Conservation (phyloP, 208 protist genomes). For the Trypanosoma brucei region DNA sequence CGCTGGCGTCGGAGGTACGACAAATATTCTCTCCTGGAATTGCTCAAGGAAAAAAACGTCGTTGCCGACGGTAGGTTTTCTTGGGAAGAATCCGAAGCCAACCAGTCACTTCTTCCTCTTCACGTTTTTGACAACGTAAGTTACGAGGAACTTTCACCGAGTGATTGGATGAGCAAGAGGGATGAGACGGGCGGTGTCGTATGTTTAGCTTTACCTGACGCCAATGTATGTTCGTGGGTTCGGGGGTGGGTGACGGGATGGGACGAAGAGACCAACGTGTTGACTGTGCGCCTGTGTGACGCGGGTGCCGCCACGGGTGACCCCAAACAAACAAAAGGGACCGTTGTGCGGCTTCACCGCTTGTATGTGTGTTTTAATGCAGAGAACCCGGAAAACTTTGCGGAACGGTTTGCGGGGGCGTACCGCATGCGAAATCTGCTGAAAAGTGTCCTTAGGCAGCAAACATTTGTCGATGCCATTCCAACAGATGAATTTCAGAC, state of each 20-base stretch:
- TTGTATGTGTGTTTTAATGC: slow-evolving; percentile 90
- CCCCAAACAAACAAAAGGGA: neutral
- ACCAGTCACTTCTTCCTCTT: slow-evolving; percentile 82
- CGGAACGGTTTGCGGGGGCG: slow-evolving; percentile 81
- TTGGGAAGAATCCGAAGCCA: slow-evolving; percentile 22
- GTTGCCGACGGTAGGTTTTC: slow-evolving; percentile 24
- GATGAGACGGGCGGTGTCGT: slow-evolving; percentile 33
- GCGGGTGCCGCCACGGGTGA: neutral
- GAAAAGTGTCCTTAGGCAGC: slow-evolving; percentile 73
- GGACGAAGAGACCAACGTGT: slow-evolving; percentile 24
- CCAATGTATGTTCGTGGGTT: slow-evolving; percentile 25
- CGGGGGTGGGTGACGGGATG: slow-evolving; percentile 29
- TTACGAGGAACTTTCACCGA: slow-evolving; percentile 73
- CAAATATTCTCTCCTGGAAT: slow-evolving; percentile 34
- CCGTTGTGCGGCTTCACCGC: slow-evolving; percentile 42
- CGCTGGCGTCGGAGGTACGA: slow-evolving; percentile 75
- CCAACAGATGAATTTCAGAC: slow-evolving; percentile 88
- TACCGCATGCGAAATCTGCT: slow-evolving; percentile 59
- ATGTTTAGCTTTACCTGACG: slow-evolving; percentile 37
- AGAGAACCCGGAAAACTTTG: slow-evolving; percentile 91
- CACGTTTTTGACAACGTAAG: slow-evolving; percentile 90
- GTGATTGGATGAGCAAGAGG: slow-evolving; percentile 60
- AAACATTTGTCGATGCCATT: slow-evolving; percentile 94
- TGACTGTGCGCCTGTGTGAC: slow-evolving; percentile 33
- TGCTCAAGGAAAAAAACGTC: slow-evolving; percentile 73